Percentiles rank a stretch among this genome's conserved stretches.
These are phyloP conservation scores for Calonectria hongkongensis DNA, from an alignment of 2,329 filamentous ascomycete species.

Conservation along the genomic window DNA sequence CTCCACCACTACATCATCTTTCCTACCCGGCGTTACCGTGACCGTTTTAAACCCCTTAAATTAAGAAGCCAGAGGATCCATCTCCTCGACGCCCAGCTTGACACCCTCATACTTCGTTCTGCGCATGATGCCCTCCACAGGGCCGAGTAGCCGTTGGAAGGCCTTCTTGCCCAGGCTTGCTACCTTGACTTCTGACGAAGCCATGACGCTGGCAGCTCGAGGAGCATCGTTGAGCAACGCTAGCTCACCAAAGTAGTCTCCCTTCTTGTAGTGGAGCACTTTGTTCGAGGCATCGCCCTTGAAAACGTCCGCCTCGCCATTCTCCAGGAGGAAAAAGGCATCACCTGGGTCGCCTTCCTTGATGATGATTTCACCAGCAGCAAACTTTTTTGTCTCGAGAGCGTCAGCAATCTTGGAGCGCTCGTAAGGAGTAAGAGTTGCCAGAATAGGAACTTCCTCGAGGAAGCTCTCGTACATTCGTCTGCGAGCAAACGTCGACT, in stretches of 20 bases:
- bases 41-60: conserved; percentile 17
- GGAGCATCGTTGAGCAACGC: conserved; percentile 95
- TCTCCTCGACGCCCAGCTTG: conserved; percentile 77
- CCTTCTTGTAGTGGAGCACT: conserved; percentile 89
- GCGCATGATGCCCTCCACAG: conserved; percentile 95
- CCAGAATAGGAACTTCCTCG: conserved; percentile 91
- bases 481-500: conserved; percentile 95
- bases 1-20: conserved; percentile 25
- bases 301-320: conserved; percentile 89
- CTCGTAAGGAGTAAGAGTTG: conserved; percentile 91
- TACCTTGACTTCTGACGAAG: conserved; percentile 91
- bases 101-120: conserved; percentile 80
- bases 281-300: conserved; percentile 82
- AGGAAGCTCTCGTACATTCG: conserved; percentile 98
- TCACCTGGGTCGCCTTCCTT: conserved; percentile 92
- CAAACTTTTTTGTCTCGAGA: conserved; percentile 91
- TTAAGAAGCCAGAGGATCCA: conserved; percentile 75
- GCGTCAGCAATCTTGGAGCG: conserved; percentile 98
- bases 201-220: conserved; percentile 90
- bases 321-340: conserved; percentile 93
- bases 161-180: conserved; percentile 94
- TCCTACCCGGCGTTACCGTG: conserved; percentile 11
- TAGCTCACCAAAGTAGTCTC: conserved; percentile 97
- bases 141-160: conserved; percentile 93
- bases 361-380: conserved; percentile 88